Percentiles rank a stretch among this genome's conserved stretches.
Conservation (phyloP, 2,329 filamentous ascomycete genomes). For the Coniochaeta sp. region DNA sequence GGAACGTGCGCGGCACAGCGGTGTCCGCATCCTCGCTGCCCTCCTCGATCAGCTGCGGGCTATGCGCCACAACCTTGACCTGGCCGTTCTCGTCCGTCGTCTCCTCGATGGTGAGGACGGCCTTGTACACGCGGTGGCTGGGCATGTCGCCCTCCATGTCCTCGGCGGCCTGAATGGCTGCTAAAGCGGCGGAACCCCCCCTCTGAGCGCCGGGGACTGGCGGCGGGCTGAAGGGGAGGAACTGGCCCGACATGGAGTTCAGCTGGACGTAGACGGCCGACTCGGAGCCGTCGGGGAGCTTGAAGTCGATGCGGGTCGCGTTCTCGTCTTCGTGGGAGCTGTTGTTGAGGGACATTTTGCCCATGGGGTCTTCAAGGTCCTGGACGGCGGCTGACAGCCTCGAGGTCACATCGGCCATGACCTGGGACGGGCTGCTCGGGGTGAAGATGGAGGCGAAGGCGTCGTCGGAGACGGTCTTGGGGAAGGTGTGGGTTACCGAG, state of each 20-base stretch:
- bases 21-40: constrained; percentile 10
- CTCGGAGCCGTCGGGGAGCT: constrained; percentile 48
- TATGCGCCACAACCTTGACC: constrained; percentile 54
- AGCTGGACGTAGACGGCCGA: constrained; percentile 59
- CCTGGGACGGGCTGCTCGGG: constrained; percentile 38
- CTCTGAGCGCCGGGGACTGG: constrained; percentile 62
- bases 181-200: constrained; percentile 24
- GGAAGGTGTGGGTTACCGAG: constrained; percentile 77
- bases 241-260: constrained; percentile 61
- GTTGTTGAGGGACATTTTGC: constrained; percentile 38
- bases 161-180: constrained; percentile 18
- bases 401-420: constrained; percentile 57
- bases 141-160: constrained; percentile 22
- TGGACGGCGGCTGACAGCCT: constrained; percentile 57
- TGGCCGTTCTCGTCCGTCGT: constrained; percentile 53
- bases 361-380: constrained; percentile 52
- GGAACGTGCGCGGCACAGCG: constrained; percentile 44
- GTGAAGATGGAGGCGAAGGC: constrained; percentile 82
- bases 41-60: constrained; percentile 49
- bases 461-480: constrained; percentile 61
- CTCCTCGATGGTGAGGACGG: constrained; percentile 61
- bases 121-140: constrained; percentile 54
- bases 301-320: constrained; percentile 43
- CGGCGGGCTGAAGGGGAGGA: constrained; percentile 79
- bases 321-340: constrained; percentile 35